Conservation (phyloP, 768 basidiomycete species). For the Sistotremastrum niveocremeum region DNA sequence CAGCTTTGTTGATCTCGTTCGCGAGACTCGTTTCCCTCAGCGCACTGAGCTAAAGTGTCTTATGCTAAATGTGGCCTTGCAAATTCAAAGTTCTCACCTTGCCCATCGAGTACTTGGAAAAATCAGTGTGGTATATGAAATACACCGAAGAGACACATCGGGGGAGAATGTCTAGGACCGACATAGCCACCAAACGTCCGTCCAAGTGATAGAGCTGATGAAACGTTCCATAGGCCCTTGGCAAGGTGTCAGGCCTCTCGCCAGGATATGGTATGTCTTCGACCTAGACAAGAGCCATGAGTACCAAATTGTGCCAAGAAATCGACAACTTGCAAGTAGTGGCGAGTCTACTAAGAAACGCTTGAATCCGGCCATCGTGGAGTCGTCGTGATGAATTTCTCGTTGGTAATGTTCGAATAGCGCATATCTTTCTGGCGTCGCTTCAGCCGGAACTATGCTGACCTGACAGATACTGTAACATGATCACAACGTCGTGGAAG, state of each 20-base stretch:
- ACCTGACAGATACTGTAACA: too few relatives aligned
- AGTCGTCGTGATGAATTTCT: slow-evolving; percentile 63
- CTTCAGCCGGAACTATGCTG: too few relatives aligned
- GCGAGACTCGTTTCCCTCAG: slow-evolving; percentile 68
- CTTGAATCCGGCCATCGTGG: slow-evolving; percentile 38
- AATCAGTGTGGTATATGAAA: slow-evolving; percentile 73
- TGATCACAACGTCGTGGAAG: too few relatives aligned
- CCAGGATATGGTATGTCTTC: slow-evolving; percentile 47
- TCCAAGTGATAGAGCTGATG: slow-evolving; percentile 84
- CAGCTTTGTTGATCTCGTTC: slow-evolving; percentile 60
- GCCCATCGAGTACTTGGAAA: slow-evolving; percentile 60
- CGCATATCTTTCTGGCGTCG: slow-evolving; percentile 62
- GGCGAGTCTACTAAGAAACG: slow-evolving; percentile 74
- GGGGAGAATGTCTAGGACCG: slow-evolving; percentile 84
- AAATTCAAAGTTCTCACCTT: slow-evolving; percentile 35
- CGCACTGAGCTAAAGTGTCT: slow-evolving; percentile 55
- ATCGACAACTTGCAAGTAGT: slow-evolving; percentile 36
- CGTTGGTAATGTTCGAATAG: slow-evolving; percentile 69
- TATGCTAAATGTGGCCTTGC: background rate
- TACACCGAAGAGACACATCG: slow-evolving; percentile 66
- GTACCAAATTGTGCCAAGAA: background rate
- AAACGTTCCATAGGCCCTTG: slow-evolving; percentile 77
- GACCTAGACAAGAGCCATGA: slow-evolving; percentile 22
- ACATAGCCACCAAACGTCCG: slow-evolving; percentile 69
- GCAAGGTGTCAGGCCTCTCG: slow-evolving; percentile 42